These are phyloP conservation scores for Pilobolus umbonatus DNA, from an alignment of 192 early-diverging fungal genomes.

Conservation along the genomic window DNA sequence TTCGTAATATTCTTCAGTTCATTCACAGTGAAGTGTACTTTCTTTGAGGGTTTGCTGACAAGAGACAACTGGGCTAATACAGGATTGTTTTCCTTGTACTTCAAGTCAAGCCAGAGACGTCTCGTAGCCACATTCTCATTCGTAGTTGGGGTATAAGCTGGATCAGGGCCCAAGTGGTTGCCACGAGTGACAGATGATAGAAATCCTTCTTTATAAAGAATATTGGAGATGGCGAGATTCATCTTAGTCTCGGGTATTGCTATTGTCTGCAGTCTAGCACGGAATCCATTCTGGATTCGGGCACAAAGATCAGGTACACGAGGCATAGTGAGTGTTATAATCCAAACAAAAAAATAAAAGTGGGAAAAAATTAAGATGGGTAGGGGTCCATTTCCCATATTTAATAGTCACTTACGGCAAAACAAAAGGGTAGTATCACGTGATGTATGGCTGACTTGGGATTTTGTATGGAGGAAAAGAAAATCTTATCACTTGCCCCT, in stretches of 20 bases:
- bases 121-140: slow-evolving; percentile 79
- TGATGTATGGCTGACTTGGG: too few relatives aligned
- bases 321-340: too few relatives aligned
- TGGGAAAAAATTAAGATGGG: too few relatives aligned
- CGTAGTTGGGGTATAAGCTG: slow-evolving; percentile 64
- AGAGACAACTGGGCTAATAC: slow-evolving; percentile 73
- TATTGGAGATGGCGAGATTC: slow-evolving; percentile 78
- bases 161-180: slow-evolving; percentile 73
- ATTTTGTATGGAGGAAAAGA: too few relatives aligned
- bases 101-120: slow-evolving; percentile 90
- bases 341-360: too few relatives aligned
- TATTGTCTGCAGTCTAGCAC: slow-evolving; percentile 71
- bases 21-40: slow-evolving; percentile 71
- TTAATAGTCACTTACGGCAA: too few relatives aligned
- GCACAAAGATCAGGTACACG: slow-evolving; percentile 81
- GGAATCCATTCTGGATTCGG: slow-evolving; percentile 88
- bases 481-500: too few relatives aligned
- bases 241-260: slow-evolving; percentile 86
- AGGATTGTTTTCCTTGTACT: slow-evolving; percentile 83
- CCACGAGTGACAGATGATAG: slow-evolving; percentile 74
- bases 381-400: too few relatives aligned
- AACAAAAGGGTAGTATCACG: too few relatives aligned
- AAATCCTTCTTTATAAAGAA: slow-evolving; percentile 92
- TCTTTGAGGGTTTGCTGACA: slow-evolving; percentile 83
- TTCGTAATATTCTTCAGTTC: slow-evolving; percentile 76